Conservation (phyloP, 306 rosid species). For the Spatholobus suberectus region DNA sequence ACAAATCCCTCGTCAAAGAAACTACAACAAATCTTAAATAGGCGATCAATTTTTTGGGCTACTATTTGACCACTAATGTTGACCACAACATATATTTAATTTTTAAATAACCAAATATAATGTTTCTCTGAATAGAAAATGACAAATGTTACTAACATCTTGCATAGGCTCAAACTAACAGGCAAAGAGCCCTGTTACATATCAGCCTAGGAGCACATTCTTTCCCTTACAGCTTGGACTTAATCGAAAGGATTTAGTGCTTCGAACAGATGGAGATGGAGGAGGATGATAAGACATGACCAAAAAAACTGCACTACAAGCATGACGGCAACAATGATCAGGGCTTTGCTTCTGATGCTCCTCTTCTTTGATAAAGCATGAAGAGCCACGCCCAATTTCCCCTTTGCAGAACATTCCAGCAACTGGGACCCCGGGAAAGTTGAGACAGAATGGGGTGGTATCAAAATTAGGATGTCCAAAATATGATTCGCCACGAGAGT, state of each 20-base stretch:
- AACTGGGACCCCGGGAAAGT: slow-evolving; percentile 4
- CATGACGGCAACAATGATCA: slow-evolving; percentile 36
- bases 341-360: neutral
- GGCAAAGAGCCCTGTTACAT: too few relatives aligned
- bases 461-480: slow-evolving; percentile 33
- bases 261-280: neutral
- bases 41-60: too few relatives aligned
- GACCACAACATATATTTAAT: too few relatives aligned
- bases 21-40: too few relatives aligned
- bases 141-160: too few relatives aligned
- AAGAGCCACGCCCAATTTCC: slow-evolving; percentile 38
- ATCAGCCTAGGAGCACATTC: neutral
- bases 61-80: too few relatives aligned
- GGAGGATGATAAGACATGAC: slow-evolving; percentile 41
- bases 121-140: too few relatives aligned
- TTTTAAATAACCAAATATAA: too few relatives aligned
- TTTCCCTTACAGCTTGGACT: neutral
- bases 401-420: slow-evolving; percentile 44
- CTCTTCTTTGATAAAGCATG: neutral
- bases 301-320: slow-evolving; percentile 46
- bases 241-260: neutral
- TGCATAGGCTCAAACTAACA: too few relatives aligned
- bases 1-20: too few relatives aligned
- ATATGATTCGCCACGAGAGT: slow-evolving; percentile 31
- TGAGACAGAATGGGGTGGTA: neutral